Conservation (phyloP, 2,329 filamentous ascomycete species). For the Penicillium freii region DNA sequence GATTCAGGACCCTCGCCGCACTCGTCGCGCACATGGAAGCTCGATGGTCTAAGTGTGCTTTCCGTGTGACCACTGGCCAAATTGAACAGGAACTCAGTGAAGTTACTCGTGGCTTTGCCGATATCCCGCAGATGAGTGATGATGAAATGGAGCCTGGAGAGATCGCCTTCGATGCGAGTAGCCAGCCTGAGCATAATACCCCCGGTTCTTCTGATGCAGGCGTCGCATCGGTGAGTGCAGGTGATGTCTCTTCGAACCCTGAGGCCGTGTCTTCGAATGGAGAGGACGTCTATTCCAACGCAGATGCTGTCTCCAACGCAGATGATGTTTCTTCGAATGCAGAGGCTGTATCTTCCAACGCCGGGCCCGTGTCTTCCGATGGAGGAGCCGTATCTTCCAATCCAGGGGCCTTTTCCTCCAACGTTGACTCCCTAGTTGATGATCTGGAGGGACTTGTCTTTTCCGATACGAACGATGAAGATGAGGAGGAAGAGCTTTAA, state of each 20-base stretch:
- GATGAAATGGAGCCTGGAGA: conserved; percentile 17
- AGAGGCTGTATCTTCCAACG: background rate
- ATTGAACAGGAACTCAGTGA: conserved; percentile 40
- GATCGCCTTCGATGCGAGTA: conserved; percentile 16
- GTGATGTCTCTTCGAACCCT: background rate
- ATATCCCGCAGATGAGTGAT: background rate
- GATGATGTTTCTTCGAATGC: background rate
- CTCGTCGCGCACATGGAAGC: conserved; percentile 45
- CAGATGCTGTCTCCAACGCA: background rate
- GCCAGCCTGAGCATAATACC: conserved; percentile 2
- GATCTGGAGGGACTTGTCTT: background rate
- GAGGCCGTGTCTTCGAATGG: background rate
- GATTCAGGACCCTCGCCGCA: conserved; percentile 39
- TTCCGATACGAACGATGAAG: background rate
- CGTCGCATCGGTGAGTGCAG: background rate
- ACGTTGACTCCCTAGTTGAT: background rate
- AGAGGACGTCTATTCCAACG: background rate
- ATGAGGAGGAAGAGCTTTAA: background rate
- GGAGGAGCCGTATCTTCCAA: background rate
- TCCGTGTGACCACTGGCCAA: conserved; percentile 25
- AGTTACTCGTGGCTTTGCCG: conserved; percentile 36
- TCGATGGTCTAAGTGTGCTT: conserved; percentile 34
- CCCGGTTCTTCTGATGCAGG: background rate
- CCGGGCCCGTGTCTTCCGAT: background rate
- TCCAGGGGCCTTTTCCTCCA: no score